Evolutionary conservation across 805 yeast genomes (phyloP).

Genomic region (Jamesozyma piceae): DNA sequence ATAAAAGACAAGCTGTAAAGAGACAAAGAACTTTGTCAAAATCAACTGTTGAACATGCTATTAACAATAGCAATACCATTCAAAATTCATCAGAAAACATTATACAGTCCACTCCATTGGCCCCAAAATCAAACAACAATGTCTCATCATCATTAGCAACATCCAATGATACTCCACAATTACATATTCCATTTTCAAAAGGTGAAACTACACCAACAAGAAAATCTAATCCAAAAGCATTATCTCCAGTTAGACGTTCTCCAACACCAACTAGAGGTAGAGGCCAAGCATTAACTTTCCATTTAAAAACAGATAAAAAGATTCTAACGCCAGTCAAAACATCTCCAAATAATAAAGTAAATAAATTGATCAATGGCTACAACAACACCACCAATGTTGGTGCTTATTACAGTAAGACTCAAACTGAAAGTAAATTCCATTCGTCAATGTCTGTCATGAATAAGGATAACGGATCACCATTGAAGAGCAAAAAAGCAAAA

Average conservation of each 20-base stretch:
- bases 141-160: not conserved
- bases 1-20: constrained; percentile 76
- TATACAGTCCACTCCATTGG: constrained; percentile 4
- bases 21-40: constrained; percentile 32
- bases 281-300: constrained; percentile 30
- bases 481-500: constrained; percentile 5
- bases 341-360: constrained; percentile 29
- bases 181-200: constrained; percentile 5
- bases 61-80: not conserved
- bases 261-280: constrained; percentile 13
- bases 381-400: not conserved
- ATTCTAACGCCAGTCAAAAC: constrained; percentile 25
- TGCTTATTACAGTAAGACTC: constrained; percentile 1
- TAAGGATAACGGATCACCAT: not conserved
- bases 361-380: constrained; percentile 24
- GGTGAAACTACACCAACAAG: constrained; percentile 15
- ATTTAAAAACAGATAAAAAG: constrained; percentile 23
- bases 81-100: not conserved
- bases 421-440: constrained; percentile 4
- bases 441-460: not conserved
- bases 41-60: not conserved
- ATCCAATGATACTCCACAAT: not conserved
- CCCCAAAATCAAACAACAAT: not conserved
- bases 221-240: not conserved
- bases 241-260: constrained; percentile 6